Base-by-base conservation (phyloP, 495 filamentous ascomycete genomes). In the Clavariopsis aquatica region DNA sequence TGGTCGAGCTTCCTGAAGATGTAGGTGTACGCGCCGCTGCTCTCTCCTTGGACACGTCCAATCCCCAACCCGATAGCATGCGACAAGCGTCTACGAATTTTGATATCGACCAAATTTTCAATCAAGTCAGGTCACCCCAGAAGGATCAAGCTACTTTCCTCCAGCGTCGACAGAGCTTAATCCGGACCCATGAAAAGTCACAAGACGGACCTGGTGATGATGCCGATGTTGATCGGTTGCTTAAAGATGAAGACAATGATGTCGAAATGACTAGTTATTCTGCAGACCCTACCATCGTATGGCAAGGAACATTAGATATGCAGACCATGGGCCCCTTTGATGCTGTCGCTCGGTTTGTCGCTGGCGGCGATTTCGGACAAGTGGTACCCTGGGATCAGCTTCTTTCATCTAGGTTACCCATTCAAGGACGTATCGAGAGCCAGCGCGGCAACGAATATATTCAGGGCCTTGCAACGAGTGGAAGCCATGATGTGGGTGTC, bases 381-480 rank as follows among this genome's bases (percentile, higher is more conserved):
- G 75, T 62, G 75, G 74, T 80, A 52, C 87, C 80, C 36, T 94
- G 81, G 93, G 82, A 80, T 22, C 81, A 90, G 61, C 77, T 97
- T 1, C 81, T 94, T 13, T 86, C 90, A 0, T 73, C 82, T 6
- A 82, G 76, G 1, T 76, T 98, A 38, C 83, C 82, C 15, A 84
- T 98, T 56, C 88, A 91, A 66, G 94, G 94, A 12, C 85, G 94
- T 5, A 95, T 98, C 57, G 85, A 87, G 19, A 84, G 87, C 60
- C 81, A 87, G 60, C 85, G 88, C 31, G 94, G 92, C 20, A 89
- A 90, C 63, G 88, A 91, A 43, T 98, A 98, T 73, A 85, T 98
- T 2, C 94, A 90, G 69, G 85, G 89, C 26, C 78, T 96, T 29
- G 81, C 88, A 26, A 91, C 86, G 69, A 91, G 85, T 72, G 76